These are phyloP conservation scores for Exophiala viscosa DNA, from an alignment of 2,329 filamentous ascomycete species.

Conservation along the genomic window DNA sequence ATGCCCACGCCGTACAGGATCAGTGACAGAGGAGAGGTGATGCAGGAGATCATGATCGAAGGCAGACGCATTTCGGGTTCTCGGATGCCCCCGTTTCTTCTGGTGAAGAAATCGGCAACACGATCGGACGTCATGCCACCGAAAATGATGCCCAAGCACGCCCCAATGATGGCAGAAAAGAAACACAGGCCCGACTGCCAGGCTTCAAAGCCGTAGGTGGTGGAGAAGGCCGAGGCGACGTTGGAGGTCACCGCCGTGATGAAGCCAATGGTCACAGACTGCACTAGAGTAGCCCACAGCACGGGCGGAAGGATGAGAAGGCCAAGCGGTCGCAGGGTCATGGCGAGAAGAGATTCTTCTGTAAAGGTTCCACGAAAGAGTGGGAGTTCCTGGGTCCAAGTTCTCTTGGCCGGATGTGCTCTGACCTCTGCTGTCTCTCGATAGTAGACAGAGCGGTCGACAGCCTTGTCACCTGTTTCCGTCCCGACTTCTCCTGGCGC, in stretches of 20 bases:
- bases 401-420: constrained; percentile 24
- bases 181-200: constrained; percentile 50
- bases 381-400: constrained; percentile 38
- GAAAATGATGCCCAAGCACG: constrained; percentile 48
- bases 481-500: background rate
- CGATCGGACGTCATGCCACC: constrained; percentile 43
- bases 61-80: constrained; percentile 58
- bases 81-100: constrained; percentile 51
- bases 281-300: constrained; percentile 54
- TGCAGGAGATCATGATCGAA: constrained; percentile 54
- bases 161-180: constrained; percentile 47
- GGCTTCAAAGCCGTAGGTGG: constrained; percentile 31
- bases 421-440: background rate
- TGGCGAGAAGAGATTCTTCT: constrained; percentile 45
- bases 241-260: constrained; percentile 38
- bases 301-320: constrained; percentile 52
- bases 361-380: constrained; percentile 45
- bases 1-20: constrained; percentile 54
- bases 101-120: constrained; percentile 41
- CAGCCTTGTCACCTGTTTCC: background rate
- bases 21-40: constrained; percentile 55
- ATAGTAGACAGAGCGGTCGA: background rate
- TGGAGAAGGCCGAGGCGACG: constrained; percentile 30
- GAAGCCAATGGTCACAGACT: constrained; percentile 55
- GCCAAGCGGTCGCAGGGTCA: constrained; percentile 50